A percentile compares a stretch with the other conserved stretches of the same genome.
These are phyloP conservation scores for Theobroma grandiflorum DNA, from an alignment of 441 rosid species.

Conservation along the genomic window DNA sequence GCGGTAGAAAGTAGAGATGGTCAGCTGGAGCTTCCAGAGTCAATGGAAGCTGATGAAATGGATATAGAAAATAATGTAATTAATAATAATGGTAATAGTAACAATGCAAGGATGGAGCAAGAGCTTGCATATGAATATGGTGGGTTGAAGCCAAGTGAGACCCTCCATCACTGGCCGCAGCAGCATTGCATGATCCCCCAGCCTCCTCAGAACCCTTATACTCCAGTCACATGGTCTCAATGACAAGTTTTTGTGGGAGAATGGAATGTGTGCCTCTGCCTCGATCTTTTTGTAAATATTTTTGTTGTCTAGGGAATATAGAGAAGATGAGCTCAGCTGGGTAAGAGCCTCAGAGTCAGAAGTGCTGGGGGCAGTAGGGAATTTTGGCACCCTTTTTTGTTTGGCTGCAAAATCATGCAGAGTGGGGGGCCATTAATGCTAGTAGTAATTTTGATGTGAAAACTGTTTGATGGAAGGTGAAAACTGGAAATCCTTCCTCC, in stretches of 20 bases:
- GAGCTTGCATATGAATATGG: constrained; percentile 27
- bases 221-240: constrained; percentile 66
- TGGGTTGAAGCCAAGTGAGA: constrained; percentile 32
- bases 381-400: not conserved
- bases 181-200: constrained; percentile 70
- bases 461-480: too few species aligned
- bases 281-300: not conserved
- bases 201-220: constrained; percentile 45
- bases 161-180: constrained; percentile 59
- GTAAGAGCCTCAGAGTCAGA: not conserved
- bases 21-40: constrained; percentile 33
- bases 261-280: not conserved
- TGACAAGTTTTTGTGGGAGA: constrained; percentile 8
- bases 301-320: not conserved
- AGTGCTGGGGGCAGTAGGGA: not conserved
- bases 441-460: not conserved
- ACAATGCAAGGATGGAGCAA: constrained; percentile 21
- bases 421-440: not conserved
- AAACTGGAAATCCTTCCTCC: not conserved
- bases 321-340: not conserved
- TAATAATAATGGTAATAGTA: not conserved
- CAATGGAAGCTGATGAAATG: constrained; percentile 66
- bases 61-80: constrained; percentile 54
- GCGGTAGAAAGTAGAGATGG: not conserved
- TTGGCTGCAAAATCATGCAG: not conserved